Base-by-base conservation (phyloP, 2,329 filamentous ascomycete genomes). In the Penicillium concentricum region DNA sequence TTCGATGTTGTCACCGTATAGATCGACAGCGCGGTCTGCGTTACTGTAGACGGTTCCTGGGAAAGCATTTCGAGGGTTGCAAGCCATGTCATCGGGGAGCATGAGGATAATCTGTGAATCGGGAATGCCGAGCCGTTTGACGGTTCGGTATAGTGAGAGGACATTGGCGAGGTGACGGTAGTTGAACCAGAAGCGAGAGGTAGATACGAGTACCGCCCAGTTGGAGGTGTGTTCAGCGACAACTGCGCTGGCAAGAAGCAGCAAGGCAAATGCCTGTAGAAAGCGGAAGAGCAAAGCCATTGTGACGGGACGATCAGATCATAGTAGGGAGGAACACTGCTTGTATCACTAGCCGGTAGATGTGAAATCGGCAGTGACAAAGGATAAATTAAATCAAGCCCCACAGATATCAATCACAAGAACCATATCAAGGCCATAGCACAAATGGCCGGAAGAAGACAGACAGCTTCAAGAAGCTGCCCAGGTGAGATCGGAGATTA, bases 131-230 rank as follows among this genome's bases (percentile, higher is more conserved):
- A 99, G 87, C 13, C 94, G 90, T 80, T 99, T 99, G 61, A 99
- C 94, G 56, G 94, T 99, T 57, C 94, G 91, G 78, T 99, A 99
- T 62, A 99, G 87, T 58, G 93, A 97, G 59, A 99, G 86, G 18
- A 96, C 94, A 78, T 99, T 99, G 75, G 94, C 92, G 51, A 99
- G 88, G 76, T 99, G 94, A 56, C 94, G 90, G 78, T 99, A 99
- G 79, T 99, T 99, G 86, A 99, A 99, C 94, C 94, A 99, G 82
- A 99, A 99, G 52, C 94, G 90, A 51, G 94, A 99, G 6, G 94
- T 99, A 63, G 90, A 94, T 57, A 99, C 94, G n/a, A 99, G 87
- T 60, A 99, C 94, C 10, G 94, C 94, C 94, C 94, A 99, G 78
- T 99, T 99, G 72, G 91, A 97, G 16, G 94, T 99, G 78, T 99